Evolutionary conservation across 1,139 yeast species (phyloP), one percentile per base, ranked within the genome.

Genomic region (Suzukiozyma palmioleophila): DNA sequence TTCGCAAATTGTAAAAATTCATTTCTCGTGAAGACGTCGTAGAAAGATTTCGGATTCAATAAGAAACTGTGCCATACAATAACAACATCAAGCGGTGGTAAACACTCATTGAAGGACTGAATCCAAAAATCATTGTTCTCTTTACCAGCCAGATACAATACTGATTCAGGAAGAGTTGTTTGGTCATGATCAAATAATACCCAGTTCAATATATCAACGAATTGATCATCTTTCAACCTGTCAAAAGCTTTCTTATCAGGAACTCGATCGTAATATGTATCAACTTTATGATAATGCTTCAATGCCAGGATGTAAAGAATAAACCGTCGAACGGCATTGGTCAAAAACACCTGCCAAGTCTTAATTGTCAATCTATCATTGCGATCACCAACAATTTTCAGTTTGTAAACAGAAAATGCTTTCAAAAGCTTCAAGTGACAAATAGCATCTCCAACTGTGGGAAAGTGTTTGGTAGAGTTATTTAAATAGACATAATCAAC

Each of bases 31-130:
- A 59, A 56, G 22, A 56, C 57, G 35, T 64, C 69, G 41, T 62
- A 57, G 39, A 49, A 59, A 0, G 60, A 44, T 22, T 48, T 46
- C 3, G 57, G 50, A 34, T 51, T 44, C 33, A 49, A 40, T 14
- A 47, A 34, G 35, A 53, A 54, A 28, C 54, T 45, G 46, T 69
- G 73, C 74, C 74, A 69, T 1, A 68, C 66, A 63, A 68, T 55
- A 8, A 67, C 39, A 4, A 68, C 60, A 43, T 67, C 73, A 33
- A 66, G 45, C 1, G 69, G 69, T 1, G 71, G 70, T 25, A 62
- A 38, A 12, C 34, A 37, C 8, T 30, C 29, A n/a, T 26, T 21
- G n/a, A 28, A 28, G 18, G 27, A 33, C 13, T 36, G 29, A 16
- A 25, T 18, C 31, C 41, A 35, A n/a, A 14, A 11, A 4, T 13